Conservation (phyloP, 106 monocot species). For the Ottelia alismoides region DNA sequence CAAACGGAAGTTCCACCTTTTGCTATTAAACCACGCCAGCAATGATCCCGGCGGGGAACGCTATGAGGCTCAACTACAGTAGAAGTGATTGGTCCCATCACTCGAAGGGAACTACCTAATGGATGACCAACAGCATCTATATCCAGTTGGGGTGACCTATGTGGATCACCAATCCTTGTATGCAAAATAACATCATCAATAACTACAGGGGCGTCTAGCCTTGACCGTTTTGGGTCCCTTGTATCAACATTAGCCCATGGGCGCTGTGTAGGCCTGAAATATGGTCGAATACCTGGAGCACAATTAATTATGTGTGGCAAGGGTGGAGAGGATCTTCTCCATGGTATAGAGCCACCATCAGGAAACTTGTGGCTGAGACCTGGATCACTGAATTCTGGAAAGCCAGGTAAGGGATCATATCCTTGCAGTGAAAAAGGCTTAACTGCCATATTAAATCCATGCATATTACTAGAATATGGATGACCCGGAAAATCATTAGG, state of each 20-base stretch:
- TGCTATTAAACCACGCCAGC: constrained; percentile 85
- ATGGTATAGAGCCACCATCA: constrained; percentile 13
- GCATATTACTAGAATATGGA: constrained; percentile 14
- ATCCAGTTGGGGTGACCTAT: constrained; percentile 15
- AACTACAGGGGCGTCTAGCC: constrained; percentile 34
- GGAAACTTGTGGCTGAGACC: constrained; percentile 1
- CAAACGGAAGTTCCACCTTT: constrained; percentile 93
- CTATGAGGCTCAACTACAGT: constrained; percentile 8
- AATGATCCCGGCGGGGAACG: constrained; percentile 23
- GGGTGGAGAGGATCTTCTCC: constrained; percentile 37
- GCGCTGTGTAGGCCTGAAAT: constrained; percentile 14
- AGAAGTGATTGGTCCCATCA: constrained; percentile 5
- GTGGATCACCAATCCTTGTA: constrained; percentile 21
- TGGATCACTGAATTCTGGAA: constrained; percentile 23
- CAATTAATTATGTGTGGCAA: constrained; percentile 16
- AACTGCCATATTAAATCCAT: constrained; percentile 14
- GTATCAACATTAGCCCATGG: constrained; percentile 40
- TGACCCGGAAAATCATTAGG: constrained; percentile 30
- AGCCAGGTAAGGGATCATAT: constrained; percentile 26
- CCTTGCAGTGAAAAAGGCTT: constrained; percentile 22
- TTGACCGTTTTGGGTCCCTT: constrained; percentile 73
- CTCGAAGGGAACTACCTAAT: constrained; percentile 22
- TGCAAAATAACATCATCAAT: constrained; percentile 15
- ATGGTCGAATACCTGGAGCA: constrained; percentile 7
- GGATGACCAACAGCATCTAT: constrained; percentile 14